phyloP scores from a whole-genome alignment of 495 filamentous ascomycete genomes.

The Aspergillus avenaceus region DNA sequence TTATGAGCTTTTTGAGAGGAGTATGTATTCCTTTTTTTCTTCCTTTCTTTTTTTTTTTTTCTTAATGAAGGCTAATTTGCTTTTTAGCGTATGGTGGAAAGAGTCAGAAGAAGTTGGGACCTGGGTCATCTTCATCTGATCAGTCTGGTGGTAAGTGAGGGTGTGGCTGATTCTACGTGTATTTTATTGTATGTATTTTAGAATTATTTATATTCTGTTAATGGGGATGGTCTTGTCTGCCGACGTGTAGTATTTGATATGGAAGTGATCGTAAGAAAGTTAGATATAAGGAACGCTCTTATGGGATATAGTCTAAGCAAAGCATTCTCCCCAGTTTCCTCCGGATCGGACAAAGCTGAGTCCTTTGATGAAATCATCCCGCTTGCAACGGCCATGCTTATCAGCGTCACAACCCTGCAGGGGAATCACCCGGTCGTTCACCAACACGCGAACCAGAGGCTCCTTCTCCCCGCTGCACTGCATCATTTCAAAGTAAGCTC shows the following conservation, averaged over 20 bases:
- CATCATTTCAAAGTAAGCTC: slow-evolving; percentile 85
- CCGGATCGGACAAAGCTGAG: slow-evolving; percentile 65
- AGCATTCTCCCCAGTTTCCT: slow-evolving; percentile 71
- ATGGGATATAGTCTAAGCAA: slow-evolving; percentile 23
- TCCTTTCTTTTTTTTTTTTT: slow-evolving; percentile 3
- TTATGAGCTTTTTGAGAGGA: no score
- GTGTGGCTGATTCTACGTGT: no score
- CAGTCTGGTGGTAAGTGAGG: background rate
- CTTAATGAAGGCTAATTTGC: background rate
- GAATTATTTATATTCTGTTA: no score
- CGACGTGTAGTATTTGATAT: background rate
- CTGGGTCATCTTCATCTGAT: background rate
- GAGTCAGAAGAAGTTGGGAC: slow-evolving; percentile 14
- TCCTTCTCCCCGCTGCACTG: slow-evolving; percentile 45
- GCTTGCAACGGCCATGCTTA: slow-evolving; percentile 58
- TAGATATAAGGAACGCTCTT: background rate
- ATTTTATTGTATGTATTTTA: slow-evolving; percentile 1
- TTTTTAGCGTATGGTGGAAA: slow-evolving; percentile 21
- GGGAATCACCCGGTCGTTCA: slow-evolving; percentile 78
- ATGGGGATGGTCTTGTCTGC: no score
- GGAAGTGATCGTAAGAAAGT: background rate
- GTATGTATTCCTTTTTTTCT: slow-evolving; percentile 2
- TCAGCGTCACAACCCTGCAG: slow-evolving; percentile 66
- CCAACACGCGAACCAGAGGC: slow-evolving; percentile 68
- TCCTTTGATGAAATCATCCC: slow-evolving; percentile 63